A percentile compares a stretch with the other conserved stretches of the same genome.
Evolutionary conservation across 1,284 basidiomycete species (phyloP).

Genomic region (Sanghuangporus baumii): DNA sequence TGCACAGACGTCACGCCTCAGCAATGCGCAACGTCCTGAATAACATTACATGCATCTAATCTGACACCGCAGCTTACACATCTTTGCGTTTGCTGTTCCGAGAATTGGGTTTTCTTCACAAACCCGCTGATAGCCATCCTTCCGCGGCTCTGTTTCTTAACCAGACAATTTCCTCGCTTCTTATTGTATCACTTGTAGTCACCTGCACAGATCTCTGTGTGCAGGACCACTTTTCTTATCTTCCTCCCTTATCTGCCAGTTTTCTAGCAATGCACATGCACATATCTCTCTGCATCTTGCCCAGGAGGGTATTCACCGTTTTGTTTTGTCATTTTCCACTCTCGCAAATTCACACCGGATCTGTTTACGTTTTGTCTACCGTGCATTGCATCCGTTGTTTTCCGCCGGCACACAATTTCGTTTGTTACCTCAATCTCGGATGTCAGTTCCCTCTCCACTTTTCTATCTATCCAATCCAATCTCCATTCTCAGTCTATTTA

Average conservation of each 20-base stretch:
- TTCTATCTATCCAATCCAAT: not conserved
- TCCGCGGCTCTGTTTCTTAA: constrained; percentile 3
- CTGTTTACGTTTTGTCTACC: constrained; percentile 1
- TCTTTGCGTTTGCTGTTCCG: not conserved
- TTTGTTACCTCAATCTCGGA: constrained; percentile 1
- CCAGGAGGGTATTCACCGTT: constrained; percentile 4
- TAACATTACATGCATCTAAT: constrained; percentile 9
- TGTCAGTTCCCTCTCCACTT: not conserved
- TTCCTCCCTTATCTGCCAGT: not conserved
- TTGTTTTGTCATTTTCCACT: not conserved
- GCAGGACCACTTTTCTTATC: too few species aligned
- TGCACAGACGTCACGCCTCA: not conserved
- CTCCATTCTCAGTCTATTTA: not conserved
- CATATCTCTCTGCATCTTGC: constrained; percentile 6
- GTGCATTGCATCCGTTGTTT: constrained; percentile 1
- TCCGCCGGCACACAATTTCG: not conserved
- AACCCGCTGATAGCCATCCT: not conserved
- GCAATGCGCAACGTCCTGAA: not conserved
- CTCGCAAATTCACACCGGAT: not conserved
- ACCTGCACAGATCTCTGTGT: too few species aligned
- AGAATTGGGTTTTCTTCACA: not conserved
- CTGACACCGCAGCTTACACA: not conserved
- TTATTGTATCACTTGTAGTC: too few species aligned
- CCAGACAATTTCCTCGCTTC: not conserved
- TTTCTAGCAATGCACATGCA: constrained; percentile 1